Conservation (phyloP, 2,329 filamentous ascomycete genomes). For the Ascochyta koolunga region DNA sequence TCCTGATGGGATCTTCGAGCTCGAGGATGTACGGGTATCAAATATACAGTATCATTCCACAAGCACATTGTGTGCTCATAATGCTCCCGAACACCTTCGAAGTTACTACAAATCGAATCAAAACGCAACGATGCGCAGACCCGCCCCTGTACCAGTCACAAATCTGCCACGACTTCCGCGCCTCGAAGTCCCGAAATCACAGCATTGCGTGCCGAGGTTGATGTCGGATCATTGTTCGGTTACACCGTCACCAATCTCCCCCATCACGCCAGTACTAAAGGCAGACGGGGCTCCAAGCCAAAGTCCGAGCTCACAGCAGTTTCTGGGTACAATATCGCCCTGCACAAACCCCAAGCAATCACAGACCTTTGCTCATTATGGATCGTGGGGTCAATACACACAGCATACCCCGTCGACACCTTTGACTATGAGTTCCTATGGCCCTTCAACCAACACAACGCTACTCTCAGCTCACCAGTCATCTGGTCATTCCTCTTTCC, state of each 20-base stretch:
- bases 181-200: conserved; percentile 2
- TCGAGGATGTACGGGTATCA: not conserved
- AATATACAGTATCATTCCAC: not conserved
- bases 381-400: not conserved
- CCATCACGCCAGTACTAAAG: not conserved
- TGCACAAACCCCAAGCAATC: not conserved
- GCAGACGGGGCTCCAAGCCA: not conserved
- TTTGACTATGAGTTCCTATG: not conserved
- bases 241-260: conserved; percentile 6
- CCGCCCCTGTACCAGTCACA: not conserved
- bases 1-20: not conserved
- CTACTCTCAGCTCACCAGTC: not conserved
- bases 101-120: not conserved
- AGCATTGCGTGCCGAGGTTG: not conserved
- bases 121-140: not conserved
- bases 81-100: not conserved
- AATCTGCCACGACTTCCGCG: conserved; percentile 1
- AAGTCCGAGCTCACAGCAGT: not conserved
- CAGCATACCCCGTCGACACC: not conserved
- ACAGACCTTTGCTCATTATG: not conserved
- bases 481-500: not conserved
- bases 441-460: not conserved
- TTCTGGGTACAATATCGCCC: not conserved
- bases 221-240: not conserved
- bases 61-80: not conserved